Percentiles rank a stretch among this genome's conserved stretches.
phyloP scores from a whole-genome alignment of 2,329 filamentous ascomycete species.

The Calonectria montana region DNA sequence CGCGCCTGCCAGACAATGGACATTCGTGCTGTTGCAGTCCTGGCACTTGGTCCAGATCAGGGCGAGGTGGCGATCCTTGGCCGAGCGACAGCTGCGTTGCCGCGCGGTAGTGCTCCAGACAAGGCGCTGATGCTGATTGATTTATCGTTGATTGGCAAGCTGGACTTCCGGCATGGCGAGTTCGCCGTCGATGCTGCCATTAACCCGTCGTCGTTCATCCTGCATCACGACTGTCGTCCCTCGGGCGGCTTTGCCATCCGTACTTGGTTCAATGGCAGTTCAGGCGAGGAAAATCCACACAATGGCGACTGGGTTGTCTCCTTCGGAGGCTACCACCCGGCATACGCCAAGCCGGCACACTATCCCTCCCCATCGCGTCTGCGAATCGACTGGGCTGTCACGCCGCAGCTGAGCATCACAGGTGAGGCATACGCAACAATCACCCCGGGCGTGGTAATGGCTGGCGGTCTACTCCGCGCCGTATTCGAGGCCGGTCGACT shows the following conservation, averaged over 20 bases:
- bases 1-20: background rate
- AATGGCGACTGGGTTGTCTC: background rate
- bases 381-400: background rate
- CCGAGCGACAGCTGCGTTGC: background rate
- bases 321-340: background rate
- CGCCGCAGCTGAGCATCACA: background rate
- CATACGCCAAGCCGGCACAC: background rate
- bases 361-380: background rate
- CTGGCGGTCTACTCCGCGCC: background rate
- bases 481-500: background rate
- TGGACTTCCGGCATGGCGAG: background rate
- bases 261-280: background rate
- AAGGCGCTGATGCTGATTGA: background rate
- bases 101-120: background rate
- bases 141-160: background rate
- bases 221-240: background rate
- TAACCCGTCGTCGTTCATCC: background rate
- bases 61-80: background rate
- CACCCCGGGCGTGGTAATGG: background rate
- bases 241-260: background rate
- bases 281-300: background rate
- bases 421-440: background rate
- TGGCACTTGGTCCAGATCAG: background rate
- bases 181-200: background rate
- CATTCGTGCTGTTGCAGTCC: background rate